Conservation (phyloP, 2,329 filamentous ascomycete species). For the Cladophialophora chaetospira region DNA sequence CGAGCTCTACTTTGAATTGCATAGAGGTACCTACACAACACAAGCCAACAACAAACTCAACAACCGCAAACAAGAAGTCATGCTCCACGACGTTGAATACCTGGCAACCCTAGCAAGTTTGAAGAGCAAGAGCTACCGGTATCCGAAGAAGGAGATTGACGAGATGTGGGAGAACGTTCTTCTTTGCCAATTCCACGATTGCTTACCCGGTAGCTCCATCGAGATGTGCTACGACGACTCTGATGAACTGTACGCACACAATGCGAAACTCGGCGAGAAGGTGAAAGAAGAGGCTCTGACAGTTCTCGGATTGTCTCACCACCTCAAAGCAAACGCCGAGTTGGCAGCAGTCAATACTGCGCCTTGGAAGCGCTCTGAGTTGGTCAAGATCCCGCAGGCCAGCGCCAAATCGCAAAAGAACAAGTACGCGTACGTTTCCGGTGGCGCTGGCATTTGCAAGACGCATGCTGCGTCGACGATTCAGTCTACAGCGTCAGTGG, state of each 20-base stretch:
- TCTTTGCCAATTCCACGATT: constrained; percentile 97
- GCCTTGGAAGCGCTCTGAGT: constrained; percentile 77
- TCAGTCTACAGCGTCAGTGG: constrained; percentile 47
- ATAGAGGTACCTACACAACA: constrained; percentile 95
- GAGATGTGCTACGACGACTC: constrained; percentile 99
- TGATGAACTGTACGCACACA: constrained; percentile 79
- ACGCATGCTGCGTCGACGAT: constrained; percentile 34
- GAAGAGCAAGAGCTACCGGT: constrained; percentile 72
- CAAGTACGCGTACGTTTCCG: constrained; percentile 49
- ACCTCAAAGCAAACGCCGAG: constrained; percentile 44
- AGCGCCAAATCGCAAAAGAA: constrained; percentile 29
- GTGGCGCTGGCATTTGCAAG: constrained; percentile 49
- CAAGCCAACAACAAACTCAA: constrained; percentile 97
- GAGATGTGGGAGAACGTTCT: constrained; percentile 92
- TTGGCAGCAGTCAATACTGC: constrained; percentile 78
- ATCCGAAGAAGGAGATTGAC: constrained; percentile 92
- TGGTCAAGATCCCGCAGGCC: constrained; percentile 63
- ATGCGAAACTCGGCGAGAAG: constrained; percentile 75
- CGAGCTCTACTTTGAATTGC: constrained; percentile 96
- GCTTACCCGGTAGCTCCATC: constrained; percentile 89
- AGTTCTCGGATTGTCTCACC: constrained; percentile 63
- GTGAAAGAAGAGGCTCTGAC: constrained; percentile 70
- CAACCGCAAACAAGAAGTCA: constrained; percentile 81
- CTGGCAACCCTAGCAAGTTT: constrained; percentile 84
- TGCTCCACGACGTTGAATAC: constrained; percentile 85